A percentile compares a stretch with the other conserved stretches of the same genome.
Conservation (phyloP, 306 rosid species). For the Quercus dentata region DNA sequence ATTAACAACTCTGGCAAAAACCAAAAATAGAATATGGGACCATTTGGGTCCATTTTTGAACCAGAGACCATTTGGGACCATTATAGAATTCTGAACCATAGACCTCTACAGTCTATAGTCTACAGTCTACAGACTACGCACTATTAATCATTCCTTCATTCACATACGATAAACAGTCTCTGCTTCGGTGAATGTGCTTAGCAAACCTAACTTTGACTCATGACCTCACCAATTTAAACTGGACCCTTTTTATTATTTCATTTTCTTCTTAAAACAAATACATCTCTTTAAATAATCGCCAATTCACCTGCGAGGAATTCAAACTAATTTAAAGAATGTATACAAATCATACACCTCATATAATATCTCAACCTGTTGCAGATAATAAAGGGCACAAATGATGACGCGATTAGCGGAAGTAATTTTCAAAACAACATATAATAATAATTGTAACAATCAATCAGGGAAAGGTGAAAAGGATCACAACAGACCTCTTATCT, state of each 20-base stretch:
- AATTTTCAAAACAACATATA: too few species aligned
- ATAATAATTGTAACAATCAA: too few species aligned
- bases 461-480: too few species aligned
- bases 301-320: constrained; percentile 7
- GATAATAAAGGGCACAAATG: not conserved
- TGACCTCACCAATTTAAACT: not conserved
- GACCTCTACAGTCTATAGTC: not conserved
- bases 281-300: constrained; percentile 13
- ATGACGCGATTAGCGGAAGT: too few species aligned
- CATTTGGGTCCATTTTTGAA: not conserved
- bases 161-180: not conserved
- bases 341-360: not conserved
- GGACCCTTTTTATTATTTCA: not conserved
- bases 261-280: not conserved
- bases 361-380: not conserved
- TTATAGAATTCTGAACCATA: constrained; percentile 32
- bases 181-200: constrained; percentile 24
- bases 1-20: too few species aligned
- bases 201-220: constrained; percentile 31
- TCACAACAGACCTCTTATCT: too few species aligned
- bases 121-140: too few species aligned
- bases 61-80: not conserved
- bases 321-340: not conserved
- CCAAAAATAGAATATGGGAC: too few species aligned
- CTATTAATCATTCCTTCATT: not conserved